Conservation (phyloP, 345 rosid genomes). For the Camelina hispida region DNA sequence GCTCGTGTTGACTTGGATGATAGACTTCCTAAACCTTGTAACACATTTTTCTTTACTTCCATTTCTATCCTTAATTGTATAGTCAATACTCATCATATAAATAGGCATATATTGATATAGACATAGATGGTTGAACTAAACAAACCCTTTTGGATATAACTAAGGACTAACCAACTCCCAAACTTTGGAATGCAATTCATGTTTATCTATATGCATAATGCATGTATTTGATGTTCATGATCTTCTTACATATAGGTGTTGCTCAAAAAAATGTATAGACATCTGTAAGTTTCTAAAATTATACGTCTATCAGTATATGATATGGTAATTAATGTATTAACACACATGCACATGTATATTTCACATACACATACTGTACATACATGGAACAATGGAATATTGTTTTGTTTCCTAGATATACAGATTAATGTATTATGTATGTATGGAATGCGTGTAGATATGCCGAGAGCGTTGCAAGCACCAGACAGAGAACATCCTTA, state of each 20-base stretch:
- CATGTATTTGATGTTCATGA: constrained; percentile 9
- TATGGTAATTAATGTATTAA: too few species aligned
- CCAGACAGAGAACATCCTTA: constrained; percentile 76
- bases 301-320: neutral
- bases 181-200: constrained; percentile 4
- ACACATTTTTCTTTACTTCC: neutral
- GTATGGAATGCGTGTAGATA: constrained; percentile 50
- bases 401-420: too few species aligned
- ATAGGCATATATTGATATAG: neutral
- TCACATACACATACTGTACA: too few species aligned
- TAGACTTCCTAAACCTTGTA: constrained; percentile 82
- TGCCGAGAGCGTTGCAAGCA: constrained; percentile 87
- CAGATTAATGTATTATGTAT: neutral
- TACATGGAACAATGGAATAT: too few species aligned
- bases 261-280: neutral
- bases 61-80: neutral
- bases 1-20: constrained; percentile 73
- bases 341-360: too few species aligned
- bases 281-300: neutral
- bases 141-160: neutral
- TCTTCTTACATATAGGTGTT: neutral
- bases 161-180: neutral
- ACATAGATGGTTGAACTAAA: neutral
- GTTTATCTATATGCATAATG: neutral
- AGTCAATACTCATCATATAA: neutral